phyloP scores from a whole-genome alignment of 331 rosid species.

The Rosa hybrid region DNA sequence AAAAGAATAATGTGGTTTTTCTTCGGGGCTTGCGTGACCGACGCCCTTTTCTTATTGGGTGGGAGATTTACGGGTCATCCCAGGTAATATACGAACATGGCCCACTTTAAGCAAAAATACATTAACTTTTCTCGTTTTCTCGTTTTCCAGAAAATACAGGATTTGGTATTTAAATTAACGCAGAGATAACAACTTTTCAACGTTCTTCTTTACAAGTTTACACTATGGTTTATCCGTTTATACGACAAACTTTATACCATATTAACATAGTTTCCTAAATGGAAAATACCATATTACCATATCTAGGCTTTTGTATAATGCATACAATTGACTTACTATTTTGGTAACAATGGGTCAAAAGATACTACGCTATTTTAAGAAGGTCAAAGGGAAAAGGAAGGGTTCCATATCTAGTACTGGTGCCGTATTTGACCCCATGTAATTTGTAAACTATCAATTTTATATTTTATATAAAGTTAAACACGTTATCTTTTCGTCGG shows the following conservation, averaged over 20 bases:
- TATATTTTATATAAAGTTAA: too few species aligned
- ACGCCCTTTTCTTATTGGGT: slow-evolving; percentile 8
- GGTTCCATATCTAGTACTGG: not conserved
- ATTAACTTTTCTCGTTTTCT: not conserved
- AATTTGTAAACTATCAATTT: too few species aligned
- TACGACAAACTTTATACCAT: not conserved
- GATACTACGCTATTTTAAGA: not conserved
- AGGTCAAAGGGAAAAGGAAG: not conserved
- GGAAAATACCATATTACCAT: not conserved
- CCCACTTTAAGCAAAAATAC: not conserved
- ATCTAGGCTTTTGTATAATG: not conserved
- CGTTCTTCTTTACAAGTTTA: not conserved
- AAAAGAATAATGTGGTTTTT: not conserved
- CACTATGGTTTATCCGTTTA: not conserved
- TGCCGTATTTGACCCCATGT: too few species aligned
- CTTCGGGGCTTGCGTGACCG: slow-evolving; percentile 22
- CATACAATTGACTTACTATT: not conserved
- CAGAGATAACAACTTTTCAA: not conserved
- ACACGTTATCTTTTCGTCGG: too few species aligned
- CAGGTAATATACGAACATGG: slow-evolving; percentile 8
- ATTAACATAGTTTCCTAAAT: not conserved
- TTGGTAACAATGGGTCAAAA: not conserved
- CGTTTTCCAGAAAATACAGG: not conserved
- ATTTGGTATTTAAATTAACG: not conserved
- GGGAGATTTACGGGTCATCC: not conserved